Evolutionary conservation across 768 basidiomycete genomes (phyloP).

Genomic region (Panus rudis): DNA sequence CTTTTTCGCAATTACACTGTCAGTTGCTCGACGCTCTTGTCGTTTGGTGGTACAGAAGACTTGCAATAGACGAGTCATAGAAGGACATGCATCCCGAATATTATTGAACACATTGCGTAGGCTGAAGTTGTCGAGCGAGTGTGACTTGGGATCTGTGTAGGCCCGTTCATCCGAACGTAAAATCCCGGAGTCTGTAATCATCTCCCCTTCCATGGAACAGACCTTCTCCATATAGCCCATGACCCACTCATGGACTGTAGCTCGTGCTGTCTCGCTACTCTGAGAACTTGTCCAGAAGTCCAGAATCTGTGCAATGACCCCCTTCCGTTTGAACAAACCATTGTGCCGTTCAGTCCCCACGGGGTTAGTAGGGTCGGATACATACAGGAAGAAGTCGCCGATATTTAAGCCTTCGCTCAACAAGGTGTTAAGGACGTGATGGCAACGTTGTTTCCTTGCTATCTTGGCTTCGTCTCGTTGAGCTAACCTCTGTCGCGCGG

Average conservation of each 20-base stretch:
- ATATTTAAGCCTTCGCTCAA: not conserved
- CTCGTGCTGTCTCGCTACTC: conserved; percentile 12
- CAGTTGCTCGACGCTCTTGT: not conserved
- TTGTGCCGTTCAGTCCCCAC: conserved; percentile 16
- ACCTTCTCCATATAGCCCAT: conserved; percentile 12
- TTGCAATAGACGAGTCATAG: not conserved
- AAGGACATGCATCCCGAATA: conserved; percentile 5
- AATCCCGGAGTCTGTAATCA: not conserved
- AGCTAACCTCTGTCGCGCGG: no score
- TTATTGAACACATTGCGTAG: not conserved
- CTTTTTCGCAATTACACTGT: not conserved
- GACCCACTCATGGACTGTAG: conserved; percentile 20
- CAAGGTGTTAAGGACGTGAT: not conserved
- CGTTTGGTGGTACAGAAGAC: conserved; percentile 8
- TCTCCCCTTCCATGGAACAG: conserved; percentile 9
- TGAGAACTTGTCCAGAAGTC: conserved; percentile 20
- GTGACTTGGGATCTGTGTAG: not conserved
- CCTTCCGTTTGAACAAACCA: conserved; percentile 16
- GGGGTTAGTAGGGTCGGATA: conserved; percentile 20
- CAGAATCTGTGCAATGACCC: conserved; percentile 13
- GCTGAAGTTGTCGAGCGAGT: conserved; percentile 5
- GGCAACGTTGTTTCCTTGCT: no score
- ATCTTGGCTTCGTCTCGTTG: not conserved
- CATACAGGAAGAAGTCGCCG: conserved; percentile 14
- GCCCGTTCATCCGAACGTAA: conserved; percentile 4